Conservation (phyloP, 108 stramenopile species). For the Mayamaea pseudoterrestris region DNA sequence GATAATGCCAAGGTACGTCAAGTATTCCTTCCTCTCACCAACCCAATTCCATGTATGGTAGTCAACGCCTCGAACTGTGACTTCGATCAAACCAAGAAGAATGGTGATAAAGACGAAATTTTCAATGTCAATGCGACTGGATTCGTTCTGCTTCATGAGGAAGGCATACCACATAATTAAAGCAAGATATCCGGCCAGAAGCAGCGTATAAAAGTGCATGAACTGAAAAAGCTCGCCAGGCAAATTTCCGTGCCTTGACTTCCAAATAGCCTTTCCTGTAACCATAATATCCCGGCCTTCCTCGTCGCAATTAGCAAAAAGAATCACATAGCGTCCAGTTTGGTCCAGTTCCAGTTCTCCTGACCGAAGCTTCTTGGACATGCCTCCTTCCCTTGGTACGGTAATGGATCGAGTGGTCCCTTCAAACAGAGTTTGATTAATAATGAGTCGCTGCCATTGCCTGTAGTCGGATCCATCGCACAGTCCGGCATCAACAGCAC, state of each 20-base stretch:
- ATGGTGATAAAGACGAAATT: constrained; percentile 69
- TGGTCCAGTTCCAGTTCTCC: constrained; percentile 36
- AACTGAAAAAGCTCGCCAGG: constrained; percentile 75
- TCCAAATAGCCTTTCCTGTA: constrained; percentile 50
- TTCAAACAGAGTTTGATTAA: constrained; percentile 28
- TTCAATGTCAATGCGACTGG: constrained; percentile 63
- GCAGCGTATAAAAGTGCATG: constrained; percentile 58
- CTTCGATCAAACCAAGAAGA: constrained; percentile 51
- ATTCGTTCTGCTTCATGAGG: constrained; percentile 47
- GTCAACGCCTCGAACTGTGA: constrained; percentile 60
- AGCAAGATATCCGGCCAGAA: constrained; percentile 31
- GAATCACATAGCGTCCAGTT: constrained; percentile 54
- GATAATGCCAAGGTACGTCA: constrained; percentile 56
- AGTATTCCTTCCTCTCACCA: constrained; percentile 51
- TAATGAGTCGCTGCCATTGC: constrained; percentile 48
- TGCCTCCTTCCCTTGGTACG: constrained; percentile 48
- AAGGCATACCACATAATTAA: constrained; percentile 49
- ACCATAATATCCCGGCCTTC: constrained; percentile 52
- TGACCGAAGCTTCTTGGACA: constrained; percentile 25
- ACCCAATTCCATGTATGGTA: constrained; percentile 76
- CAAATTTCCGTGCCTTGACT: constrained; percentile 62
- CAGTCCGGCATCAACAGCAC: constrained; percentile 50
- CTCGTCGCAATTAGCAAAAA: constrained; percentile 75
- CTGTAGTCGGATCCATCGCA: constrained; percentile 28
- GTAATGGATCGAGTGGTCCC: constrained; percentile 48